Evolutionary conservation across 2,329 filamentous ascomycete genomes (phyloP), one percentile per base, ranked within the genome.

Genomic region (Colletotrichum sp.): DNA sequence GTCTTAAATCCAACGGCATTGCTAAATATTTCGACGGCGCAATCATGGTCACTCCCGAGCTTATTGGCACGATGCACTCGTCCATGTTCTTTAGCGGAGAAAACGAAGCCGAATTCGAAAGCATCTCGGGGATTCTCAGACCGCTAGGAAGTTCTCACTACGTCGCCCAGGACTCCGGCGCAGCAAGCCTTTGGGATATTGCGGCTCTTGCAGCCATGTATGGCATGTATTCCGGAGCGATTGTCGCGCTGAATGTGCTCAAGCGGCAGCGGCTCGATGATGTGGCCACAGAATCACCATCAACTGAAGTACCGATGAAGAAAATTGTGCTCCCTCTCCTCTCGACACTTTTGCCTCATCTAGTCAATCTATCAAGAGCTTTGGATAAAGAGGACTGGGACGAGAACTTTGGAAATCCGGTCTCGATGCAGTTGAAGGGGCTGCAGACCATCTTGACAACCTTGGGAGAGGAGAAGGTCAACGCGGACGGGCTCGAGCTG

Each of bases 31-130:
- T 81, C 34, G 81, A 82, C 77, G 81, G 81, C 58, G 80, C 78
- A 39, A 78, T 82, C 70, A 81, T 82, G 80, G 80, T 80, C 5
- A 80, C 80, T 4, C 80, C 81, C 34, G 76, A 80, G 60, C 75
- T 82, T 48, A 77, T 82, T 15, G 80, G 80, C 55, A 78, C 74
- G 13, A 76, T 78, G 3, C 75, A 79, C 12, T 61, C 77, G 34
- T 77, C 79, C 18, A 72, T 82, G 48, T 36, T 80, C 27, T 71
- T 78, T 52, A 79, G 79, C 67, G 81, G 79, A 60, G 79, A 79
- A 67, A 75, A 27, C 25, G 71, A 79, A 62, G 67, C 72, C 2
- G 43, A 5, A 5, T 79, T 78, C 65, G 12, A 48, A 28, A 22
- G 30, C 25, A 39, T 76, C 32, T 27, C 16, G 9, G 39, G 28